phyloP scores from a whole-genome alignment of 2,329 filamentous ascomycete species.

The Penicillium sp. region DNA sequence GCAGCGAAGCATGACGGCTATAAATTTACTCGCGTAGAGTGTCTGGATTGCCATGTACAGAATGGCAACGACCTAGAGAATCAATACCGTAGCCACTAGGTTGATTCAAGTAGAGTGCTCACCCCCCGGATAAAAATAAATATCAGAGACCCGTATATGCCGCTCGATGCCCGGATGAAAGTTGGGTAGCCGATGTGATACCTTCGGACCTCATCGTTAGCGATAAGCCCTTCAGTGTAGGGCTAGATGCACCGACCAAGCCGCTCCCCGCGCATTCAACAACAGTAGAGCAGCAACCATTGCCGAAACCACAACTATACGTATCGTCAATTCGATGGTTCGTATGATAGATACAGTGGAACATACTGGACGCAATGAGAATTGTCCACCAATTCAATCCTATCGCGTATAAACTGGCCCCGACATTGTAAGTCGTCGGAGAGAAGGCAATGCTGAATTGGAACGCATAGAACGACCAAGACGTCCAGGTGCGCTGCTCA shows the following conservation, averaged over 20 bases:
- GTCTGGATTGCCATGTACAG: slow-evolving; percentile 5
- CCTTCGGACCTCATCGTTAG: not conserved
- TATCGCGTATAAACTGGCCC: not conserved
- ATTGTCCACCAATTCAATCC: slow-evolving; percentile 6
- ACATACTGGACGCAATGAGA: not conserved
- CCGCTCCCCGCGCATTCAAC: not conserved
- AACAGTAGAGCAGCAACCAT: not conserved
- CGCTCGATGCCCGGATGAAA: slow-evolving; percentile 1
- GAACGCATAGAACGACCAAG: not conserved
- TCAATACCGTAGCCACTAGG: not conserved
- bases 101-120: not conserved
- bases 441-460: slow-evolving; percentile 6
- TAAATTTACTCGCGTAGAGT: slow-evolving; percentile 3
- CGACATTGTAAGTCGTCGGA: slow-evolving; percentile 1
- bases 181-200: slow-evolving; percentile 7
- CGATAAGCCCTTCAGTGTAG: not conserved
- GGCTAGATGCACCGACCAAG: not conserved
- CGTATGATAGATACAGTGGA: not conserved
- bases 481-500: slow-evolving; percentile 1
- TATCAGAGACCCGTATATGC: slow-evolving; percentile 2
- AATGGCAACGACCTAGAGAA: not conserved
- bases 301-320: not conserved
- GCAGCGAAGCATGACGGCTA: slow-evolving; percentile 1
- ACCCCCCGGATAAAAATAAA: slow-evolving; percentile 4
- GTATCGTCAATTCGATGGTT: not conserved